Conservation (phyloP, 1,284 basidiomycete species). For the Prillingera fragicola region DNA sequence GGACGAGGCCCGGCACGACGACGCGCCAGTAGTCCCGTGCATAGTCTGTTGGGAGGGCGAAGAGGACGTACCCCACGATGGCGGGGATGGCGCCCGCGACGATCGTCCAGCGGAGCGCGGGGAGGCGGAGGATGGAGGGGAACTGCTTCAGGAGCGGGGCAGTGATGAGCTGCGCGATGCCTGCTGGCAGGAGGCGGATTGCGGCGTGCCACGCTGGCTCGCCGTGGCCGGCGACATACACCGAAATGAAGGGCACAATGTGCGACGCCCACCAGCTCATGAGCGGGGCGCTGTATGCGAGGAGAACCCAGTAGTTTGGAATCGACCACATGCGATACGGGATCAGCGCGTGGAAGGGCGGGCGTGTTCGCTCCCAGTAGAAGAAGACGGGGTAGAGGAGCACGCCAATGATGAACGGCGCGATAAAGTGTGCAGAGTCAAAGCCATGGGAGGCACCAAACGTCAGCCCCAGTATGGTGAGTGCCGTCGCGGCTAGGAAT, state of each 20-base stretch:
- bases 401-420: constrained; percentile 28
- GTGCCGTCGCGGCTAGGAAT: constrained; percentile 24
- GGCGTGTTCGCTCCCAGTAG: constrained; percentile 17
- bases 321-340: constrained; percentile 23
- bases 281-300: constrained; percentile 19
- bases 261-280: constrained; percentile 18
- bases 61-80: constrained; percentile 8
- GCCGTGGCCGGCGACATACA: not conserved
- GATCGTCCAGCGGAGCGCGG: constrained; percentile 18
- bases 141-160: too few relatives aligned
- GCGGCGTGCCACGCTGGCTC: constrained; percentile 13
- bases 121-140: not conserved
- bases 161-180: constrained; percentile 4
- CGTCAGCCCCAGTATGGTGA: constrained; percentile 31
- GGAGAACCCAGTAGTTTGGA: constrained; percentile 25
- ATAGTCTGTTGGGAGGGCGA: constrained; percentile 6
- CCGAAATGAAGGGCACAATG: constrained; percentile 6
- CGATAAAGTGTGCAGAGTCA: constrained; percentile 22
- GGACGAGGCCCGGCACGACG: constrained; percentile 16
- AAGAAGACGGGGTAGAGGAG: constrained; percentile 30
- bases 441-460: constrained; percentile 31
- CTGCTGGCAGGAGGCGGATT: constrained; percentile 11
- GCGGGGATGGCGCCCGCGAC: constrained; percentile 19
- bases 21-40: constrained; percentile 17
- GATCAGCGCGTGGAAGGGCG: constrained; percentile 16